Percentiles rank a stretch among this genome's conserved stretches.
phyloP scores from a whole-genome alignment of 2,329 filamentous ascomycete species.

The Pestalotiopsis sp. region DNA sequence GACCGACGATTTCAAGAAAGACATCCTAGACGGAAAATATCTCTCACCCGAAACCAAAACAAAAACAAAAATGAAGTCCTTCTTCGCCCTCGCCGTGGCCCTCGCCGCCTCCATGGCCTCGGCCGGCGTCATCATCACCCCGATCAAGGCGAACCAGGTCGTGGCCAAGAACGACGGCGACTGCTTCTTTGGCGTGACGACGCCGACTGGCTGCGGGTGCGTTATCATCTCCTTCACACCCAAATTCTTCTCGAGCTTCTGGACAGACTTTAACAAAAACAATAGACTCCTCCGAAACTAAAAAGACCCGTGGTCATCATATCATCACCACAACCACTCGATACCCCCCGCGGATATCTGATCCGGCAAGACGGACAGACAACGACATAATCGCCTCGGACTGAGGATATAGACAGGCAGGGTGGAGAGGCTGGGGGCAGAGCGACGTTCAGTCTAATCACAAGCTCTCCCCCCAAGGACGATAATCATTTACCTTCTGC shows the following conservation, averaged over 20 bases:
- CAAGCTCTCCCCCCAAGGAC: neutral
- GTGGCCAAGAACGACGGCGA: constrained; percentile 49
- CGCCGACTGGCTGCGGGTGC: constrained; percentile 60
- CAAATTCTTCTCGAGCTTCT: too few relatives aligned
- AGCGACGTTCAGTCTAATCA: neutral
- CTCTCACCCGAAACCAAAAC: neutral
- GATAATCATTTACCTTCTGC: neutral
- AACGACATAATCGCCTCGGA: neutral
- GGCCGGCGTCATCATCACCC: constrained; percentile 58
- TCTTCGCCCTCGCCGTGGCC: constrained; percentile 40
- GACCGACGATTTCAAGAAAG: neutral
- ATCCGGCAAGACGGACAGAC: neutral
- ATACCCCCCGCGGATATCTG: neutral
- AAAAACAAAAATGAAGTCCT: constrained; percentile 40
- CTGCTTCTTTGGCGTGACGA: constrained; percentile 58
- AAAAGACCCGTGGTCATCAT: neutral
- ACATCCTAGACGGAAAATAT: neutral
- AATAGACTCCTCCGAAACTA: constrained; percentile 6
- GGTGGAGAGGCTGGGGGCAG: neutral
- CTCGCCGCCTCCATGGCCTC: constrained; percentile 46
- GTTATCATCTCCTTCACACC: constrained; percentile 23
- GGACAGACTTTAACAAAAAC: neutral
- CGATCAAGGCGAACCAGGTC: constrained; percentile 52
- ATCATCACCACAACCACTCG: neutral
- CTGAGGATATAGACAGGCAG: neutral